A percentile compares a stretch with the other conserved stretches of the same genome.
These are phyloP conservation scores for Pythium aristosporum DNA, from an alignment of 352 stramenopile genomes.

Conservation along the genomic window DNA sequence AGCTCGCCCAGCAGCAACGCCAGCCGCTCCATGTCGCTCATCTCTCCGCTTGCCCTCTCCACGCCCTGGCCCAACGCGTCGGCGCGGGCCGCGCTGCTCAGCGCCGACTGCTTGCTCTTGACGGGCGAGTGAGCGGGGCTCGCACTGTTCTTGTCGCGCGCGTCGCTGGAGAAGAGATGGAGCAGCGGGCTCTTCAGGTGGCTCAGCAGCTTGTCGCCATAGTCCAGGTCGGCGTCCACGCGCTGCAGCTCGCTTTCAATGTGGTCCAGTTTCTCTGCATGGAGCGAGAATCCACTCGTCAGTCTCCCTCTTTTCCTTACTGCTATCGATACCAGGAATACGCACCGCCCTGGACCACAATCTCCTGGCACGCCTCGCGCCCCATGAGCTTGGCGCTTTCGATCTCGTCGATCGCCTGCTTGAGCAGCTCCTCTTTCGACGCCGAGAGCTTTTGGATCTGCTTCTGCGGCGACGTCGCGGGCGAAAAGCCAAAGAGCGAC, in stretches of 20 bases:
- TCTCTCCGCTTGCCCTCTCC: conserved; percentile 8
- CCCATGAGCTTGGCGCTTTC: conserved; percentile 71
- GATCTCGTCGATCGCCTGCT: conserved; percentile 71
- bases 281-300: too few relatives aligned
- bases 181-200: conserved; percentile 70
- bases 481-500: conserved; percentile 56
- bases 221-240: conserved; percentile 66
- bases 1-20: conserved; percentile 63
- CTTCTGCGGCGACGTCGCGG: conserved; percentile 45
- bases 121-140: conserved; percentile 4
- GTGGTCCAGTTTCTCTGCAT: conserved; percentile 66
- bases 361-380: conserved; percentile 67
- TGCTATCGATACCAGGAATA: not conserved
- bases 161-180: conserved; percentile 63
- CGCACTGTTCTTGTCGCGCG: conserved; percentile 23
- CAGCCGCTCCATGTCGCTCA: conserved; percentile 62
- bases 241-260: conserved; percentile 60
- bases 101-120: conserved; percentile 14
- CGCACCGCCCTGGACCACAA: conserved; percentile 59
- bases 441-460: conserved; percentile 64
- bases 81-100: conserved; percentile 7
- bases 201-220: conserved; percentile 69
- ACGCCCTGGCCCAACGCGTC: conserved; percentile 17
- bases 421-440: conserved; percentile 64
- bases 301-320: not conserved